A percentile compares a stretch with the other conserved stretches of the same genome.
These are phyloP conservation scores for Clohesyomyces aquaticus DNA, from an alignment of 495 filamentous ascomycete species.

Conservation along the genomic window DNA sequence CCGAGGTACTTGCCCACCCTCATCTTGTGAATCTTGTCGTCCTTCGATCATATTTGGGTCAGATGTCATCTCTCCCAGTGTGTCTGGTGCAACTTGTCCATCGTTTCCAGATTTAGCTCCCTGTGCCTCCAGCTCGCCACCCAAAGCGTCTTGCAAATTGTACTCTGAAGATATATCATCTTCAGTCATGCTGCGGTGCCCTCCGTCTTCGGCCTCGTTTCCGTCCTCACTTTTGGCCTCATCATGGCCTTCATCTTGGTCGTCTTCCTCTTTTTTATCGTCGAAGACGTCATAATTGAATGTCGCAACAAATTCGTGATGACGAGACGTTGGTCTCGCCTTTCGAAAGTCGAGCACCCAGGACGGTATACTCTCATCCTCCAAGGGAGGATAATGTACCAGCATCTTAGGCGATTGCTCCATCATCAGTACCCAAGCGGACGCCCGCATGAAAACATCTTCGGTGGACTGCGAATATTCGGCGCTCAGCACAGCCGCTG, in stretches of 20 bases:
- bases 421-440: conserved; percentile 22
- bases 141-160: too few relatives aligned
- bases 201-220: too few relatives aligned
- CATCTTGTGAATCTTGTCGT: too few relatives aligned
- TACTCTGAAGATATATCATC: too few relatives aligned
- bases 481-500: background rate
- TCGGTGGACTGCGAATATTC: conserved; percentile 13
- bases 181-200: too few relatives aligned
- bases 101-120: too few relatives aligned
- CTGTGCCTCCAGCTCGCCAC: too few relatives aligned
- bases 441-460: conserved; percentile 11
- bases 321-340: conserved; percentile 11
- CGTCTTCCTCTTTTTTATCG: background rate
- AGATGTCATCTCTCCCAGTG: too few relatives aligned
- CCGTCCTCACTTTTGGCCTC: background rate
- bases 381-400: conserved; percentile 8
- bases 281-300: conserved; percentile 6
- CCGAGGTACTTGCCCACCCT: too few relatives aligned
- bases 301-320: conserved; percentile 18
- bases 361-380: background rate
- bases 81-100: too few relatives aligned
- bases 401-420: conserved; percentile 10
- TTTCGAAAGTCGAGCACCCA: conserved; percentile 13
- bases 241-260: background rate
- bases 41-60: too few relatives aligned